Conservation (phyloP, 768 basidiomycete genomes). For the Leccinum pellstonianum region DNA sequence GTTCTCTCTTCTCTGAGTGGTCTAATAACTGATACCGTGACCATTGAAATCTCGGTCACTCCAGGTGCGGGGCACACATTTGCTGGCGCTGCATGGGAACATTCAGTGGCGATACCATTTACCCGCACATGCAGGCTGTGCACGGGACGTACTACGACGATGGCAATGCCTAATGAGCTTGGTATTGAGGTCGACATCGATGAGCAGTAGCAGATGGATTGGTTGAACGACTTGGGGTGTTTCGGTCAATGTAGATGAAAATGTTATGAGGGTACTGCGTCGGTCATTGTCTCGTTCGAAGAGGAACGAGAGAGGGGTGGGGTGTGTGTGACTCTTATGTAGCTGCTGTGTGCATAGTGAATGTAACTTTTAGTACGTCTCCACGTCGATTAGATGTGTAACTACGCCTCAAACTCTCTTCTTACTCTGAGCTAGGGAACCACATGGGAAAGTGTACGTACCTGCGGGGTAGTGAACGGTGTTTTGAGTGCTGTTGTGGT, state of each 20-base stretch:
- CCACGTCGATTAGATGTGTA: too few species aligned
- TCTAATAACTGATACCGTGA: neutral
- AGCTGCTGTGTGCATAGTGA: too few species aligned
- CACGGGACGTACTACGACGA: conserved; percentile 35
- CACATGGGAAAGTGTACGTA: too few species aligned
- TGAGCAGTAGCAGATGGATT: conserved; percentile 1
- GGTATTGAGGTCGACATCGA: conserved; percentile 19
- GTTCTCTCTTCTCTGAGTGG: neutral
- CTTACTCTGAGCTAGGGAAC: too few species aligned
- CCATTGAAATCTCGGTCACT: neutral
- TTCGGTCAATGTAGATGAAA: neutral
- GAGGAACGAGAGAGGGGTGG: neutral
- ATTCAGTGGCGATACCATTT: conserved; percentile 35
- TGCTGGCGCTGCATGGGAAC: conserved; percentile 64
- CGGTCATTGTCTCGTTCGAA: too few species aligned
- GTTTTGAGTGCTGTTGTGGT: too few species aligned
- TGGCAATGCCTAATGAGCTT: conserved; percentile 6
- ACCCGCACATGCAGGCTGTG: conserved; percentile 37
- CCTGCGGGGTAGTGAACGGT: too few species aligned
- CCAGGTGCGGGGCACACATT: conserved; percentile 68
- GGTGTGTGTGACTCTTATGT: too few species aligned
- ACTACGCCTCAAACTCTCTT: too few species aligned
- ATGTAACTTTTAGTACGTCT: too few species aligned
- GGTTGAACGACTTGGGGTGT: neutral
- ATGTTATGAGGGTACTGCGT: too few species aligned